Evolutionary conservation across 2,329 filamentous ascomycete genomes (phyloP), one percentile per base, ranked within the genome.

Genomic region (Rhynchosporium graminicola): DNA sequence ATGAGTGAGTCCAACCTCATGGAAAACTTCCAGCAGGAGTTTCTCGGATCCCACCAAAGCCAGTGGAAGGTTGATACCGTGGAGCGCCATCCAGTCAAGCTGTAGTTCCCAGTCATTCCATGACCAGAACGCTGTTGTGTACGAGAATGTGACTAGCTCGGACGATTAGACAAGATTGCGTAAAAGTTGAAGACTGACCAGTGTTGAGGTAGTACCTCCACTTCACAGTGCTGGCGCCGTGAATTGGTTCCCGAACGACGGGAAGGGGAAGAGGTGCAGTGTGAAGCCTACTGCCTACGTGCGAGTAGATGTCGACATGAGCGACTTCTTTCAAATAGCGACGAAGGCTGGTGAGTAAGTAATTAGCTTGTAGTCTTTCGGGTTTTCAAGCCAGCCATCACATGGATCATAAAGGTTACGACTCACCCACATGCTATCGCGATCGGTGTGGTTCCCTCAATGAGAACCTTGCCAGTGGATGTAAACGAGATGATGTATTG

Each of bases 81-180:
- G 77, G 3, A 83, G 74, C 5, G 80, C 80, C 60, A 82, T 74
- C 80, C 81, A 83, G 68, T 83, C 81, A 4, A 83, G 76, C 63
- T 82, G 74, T 2, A 77, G 70, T 68, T 83, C 80, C 80, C 81
- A 83, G 51, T 83, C 81, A 43, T 79, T 72, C 80, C 80, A 83
- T n/a, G 71, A 72, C 79, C 80, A 83, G 69, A 81, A 83, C 0
- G 80, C 76, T 3, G 76, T 72, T 3, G 79, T 81, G 65, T 83
- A 83, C 1, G 79, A 82, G 67, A 81, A 82, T 0, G 80, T 83
- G 1, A 83, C 80, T 77, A 28, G 0, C 5, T 15, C 31, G 12
- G 40, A 55, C 36, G 57, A 12, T 60, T 50, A 59, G 29, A 10
- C 28, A 8, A 9, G 7, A 2, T 40, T 38, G 20, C 3, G 12